Base-by-base conservation (phyloP, 495 filamentous ascomycete species). In the Penicillium fimorum region DNA sequence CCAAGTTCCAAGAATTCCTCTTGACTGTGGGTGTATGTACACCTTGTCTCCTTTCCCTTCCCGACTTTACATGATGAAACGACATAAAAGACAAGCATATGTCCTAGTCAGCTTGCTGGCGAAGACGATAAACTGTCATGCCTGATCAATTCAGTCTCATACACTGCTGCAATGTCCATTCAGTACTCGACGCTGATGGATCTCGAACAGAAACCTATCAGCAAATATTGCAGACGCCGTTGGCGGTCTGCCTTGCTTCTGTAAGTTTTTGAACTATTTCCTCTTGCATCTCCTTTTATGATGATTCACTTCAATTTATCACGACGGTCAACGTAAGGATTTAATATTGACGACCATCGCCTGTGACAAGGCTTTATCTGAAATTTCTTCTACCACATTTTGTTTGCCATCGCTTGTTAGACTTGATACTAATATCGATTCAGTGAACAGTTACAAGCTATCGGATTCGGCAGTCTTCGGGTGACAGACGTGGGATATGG, bases 311-410 rank as follows among this genome's bases (percentile, higher is more conserved):
- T 69, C 64, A 79, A 76, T 73, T 86, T 86, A 87, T 96, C 91
- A 96, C 92, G 91, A 96, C 91, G 91, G 91, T 96, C 91, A 89
- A 87, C 92, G 89, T 93, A 96, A 84, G 67, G 74, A 62, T 63
- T 72, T 82, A 80, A 84, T 82, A 78, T 89, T 95, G 90, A 92
- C 92, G 90, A 93, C 79, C 87, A 78, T 77, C 60, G 87, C 90
- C 89, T 84, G 82, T 92, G 89, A 94, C 90, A 87, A 78, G 90
- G 90, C 87, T 75, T 63, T 68, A 79, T 80, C 85, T 89, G 86
- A 87, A 69, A 76, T 53, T 51, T 45, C 47, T 56, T 45, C 37
- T 0, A 24, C 51, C 51, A 58, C 46, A 48, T 13, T 33, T 55
- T 65, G 22, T 48, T 56, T 50, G 53, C 57, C 38, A 46, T 62